Evolutionary conservation across 352 stramenopile species (phyloP), one percentile per base, ranked within the genome.

Genomic region (Pythium rhizo-oryzae): DNA sequence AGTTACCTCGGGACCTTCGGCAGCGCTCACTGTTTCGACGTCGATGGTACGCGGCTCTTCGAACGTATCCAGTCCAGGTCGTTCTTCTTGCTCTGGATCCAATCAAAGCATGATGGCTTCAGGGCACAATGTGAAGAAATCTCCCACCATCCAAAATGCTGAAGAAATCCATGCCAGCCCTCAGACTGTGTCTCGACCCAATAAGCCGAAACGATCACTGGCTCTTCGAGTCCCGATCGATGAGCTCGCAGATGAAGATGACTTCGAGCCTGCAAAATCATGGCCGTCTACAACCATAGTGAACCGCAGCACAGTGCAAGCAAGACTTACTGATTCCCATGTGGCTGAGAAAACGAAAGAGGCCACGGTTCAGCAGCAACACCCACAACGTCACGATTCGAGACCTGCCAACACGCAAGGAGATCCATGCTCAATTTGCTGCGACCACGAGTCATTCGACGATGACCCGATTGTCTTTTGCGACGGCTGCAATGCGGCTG

Each of bases 401-500:
- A 54, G 21, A 21, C 2, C 33, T 8, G 16, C 25, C 18, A 54
- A 18, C 24, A 67, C 23, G 18, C 65, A 70, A 65, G 69, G 62
- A 30, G 71, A 75, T 1, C 66, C 70, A 35, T 98, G 92, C 65
- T 77, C 85, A 0, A 70, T 98, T 58, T 98, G 92, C 68, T 74
- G 78, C 7, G 85, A 96, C 41, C 76, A 78, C 37, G 87, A 97
- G 57, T 91, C 84, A 5, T 92, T 84, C 57, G 89, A 96, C n/a
- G 85, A 94, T 44, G 92, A 98, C 61, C 82, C 81, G 46, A 97
- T 98, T 55, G 78, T 98, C 4, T 96, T 95, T 69, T 98, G 92
- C 55, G 92, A 96, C 53, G 88, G 88, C 7, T 98, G 92, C 57
- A 78, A 97, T 65, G 74, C 94, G 21, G 77, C 82, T 5, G 87